Percentiles rank a stretch among this genome's conserved stretches.
Conservation (phyloP, 1,284 basidiomycete species). For the Takashimella koratensis region DNA sequence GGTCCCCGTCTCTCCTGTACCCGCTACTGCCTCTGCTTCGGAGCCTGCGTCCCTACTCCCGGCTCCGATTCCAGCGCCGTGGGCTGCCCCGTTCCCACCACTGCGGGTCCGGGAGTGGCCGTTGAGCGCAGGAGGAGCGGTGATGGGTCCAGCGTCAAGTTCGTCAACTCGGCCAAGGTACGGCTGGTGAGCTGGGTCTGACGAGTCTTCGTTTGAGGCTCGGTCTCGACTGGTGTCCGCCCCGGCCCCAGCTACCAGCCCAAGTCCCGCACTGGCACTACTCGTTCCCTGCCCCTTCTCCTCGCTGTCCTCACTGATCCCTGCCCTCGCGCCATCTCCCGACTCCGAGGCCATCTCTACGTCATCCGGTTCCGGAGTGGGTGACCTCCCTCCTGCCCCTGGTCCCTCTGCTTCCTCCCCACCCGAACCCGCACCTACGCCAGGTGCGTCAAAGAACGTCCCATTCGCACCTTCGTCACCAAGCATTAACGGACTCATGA, state of each 20-base stretch:
- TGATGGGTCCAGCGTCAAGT: slow-evolving; percentile 47
- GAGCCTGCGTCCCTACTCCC: background rate
- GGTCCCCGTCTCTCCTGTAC: slow-evolving; percentile 25
- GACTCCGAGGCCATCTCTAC: slow-evolving; percentile 8
- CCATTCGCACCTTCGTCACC: slow-evolving; percentile 12
- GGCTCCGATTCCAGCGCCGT: background rate
- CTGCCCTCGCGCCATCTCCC: background rate
- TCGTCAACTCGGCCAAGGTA: slow-evolving; percentile 50
- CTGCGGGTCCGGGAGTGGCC: too few species aligned
- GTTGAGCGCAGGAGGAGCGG: slow-evolving; percentile 9
- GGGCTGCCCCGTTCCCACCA: too few species aligned
- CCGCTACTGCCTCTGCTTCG: background rate
- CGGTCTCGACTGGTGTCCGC: background rate
- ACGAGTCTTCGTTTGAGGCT: background rate
- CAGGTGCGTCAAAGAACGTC: background rate
- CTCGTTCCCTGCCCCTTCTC: too few species aligned
- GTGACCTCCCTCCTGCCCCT: slow-evolving; percentile 15
- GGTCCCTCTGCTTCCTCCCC: slow-evolving; percentile 1
- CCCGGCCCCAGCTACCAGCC: background rate
- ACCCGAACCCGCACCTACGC: background rate
- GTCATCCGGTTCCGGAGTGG: slow-evolving; percentile 43
- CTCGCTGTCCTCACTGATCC: background rate
- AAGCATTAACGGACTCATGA: slow-evolving; percentile 40
- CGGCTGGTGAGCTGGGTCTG: slow-evolving; percentile 36
- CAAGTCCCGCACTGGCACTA: background rate